Conservation (phyloP, 371 early-diverging fungal species). For the Mucor lusitanicus region DNA sequence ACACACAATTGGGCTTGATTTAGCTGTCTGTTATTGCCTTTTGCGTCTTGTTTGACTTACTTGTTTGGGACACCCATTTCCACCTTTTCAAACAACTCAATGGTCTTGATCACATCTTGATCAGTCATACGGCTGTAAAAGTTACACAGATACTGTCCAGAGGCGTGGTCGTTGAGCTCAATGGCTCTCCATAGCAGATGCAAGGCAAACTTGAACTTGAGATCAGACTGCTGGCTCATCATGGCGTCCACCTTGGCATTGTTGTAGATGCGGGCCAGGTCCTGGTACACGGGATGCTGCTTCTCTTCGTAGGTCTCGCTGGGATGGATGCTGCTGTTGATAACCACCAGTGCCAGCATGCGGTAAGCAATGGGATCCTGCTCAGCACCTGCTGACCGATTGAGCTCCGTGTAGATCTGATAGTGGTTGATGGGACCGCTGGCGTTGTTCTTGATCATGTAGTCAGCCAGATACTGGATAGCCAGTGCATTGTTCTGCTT, state of each 20-base stretch:
- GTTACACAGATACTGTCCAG: slow-evolving; percentile 16
- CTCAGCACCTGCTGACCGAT: slow-evolving; percentile 5
- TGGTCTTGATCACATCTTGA: slow-evolving; percentile 11
- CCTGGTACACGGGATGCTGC: background rate
- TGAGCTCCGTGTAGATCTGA: slow-evolving; percentile 9
- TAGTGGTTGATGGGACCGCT: slow-evolving; percentile 1
- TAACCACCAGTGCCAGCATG: slow-evolving; percentile 17
- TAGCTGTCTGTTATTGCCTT: background rate
- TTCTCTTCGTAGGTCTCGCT: background rate
- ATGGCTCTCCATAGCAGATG: slow-evolving; percentile 24
- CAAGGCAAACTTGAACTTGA: slow-evolving; percentile 13
- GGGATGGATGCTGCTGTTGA: background rate
- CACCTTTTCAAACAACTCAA: slow-evolving; percentile 9
- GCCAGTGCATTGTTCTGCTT: slow-evolving; percentile 15
- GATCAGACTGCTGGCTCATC: background rate
- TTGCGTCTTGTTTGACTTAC: slow-evolving; percentile 3
- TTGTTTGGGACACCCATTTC: slow-evolving; percentile 11
- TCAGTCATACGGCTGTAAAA: slow-evolving; percentile 5
- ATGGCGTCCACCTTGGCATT: slow-evolving; percentile 1
- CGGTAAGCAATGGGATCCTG: slow-evolving; percentile 16
- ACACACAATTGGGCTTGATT: background rate
- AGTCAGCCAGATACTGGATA: slow-evolving; percentile 25
- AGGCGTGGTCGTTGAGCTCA: slow-evolving; percentile 13
- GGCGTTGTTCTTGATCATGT: slow-evolving; percentile 12
- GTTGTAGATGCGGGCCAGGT: background rate